A percentile compares a stretch with the other conserved stretches of the same genome.
Evolutionary conservation across 352 stramenopile genomes (phyloP).

Genomic region (Phytophthora rubi): DNA sequence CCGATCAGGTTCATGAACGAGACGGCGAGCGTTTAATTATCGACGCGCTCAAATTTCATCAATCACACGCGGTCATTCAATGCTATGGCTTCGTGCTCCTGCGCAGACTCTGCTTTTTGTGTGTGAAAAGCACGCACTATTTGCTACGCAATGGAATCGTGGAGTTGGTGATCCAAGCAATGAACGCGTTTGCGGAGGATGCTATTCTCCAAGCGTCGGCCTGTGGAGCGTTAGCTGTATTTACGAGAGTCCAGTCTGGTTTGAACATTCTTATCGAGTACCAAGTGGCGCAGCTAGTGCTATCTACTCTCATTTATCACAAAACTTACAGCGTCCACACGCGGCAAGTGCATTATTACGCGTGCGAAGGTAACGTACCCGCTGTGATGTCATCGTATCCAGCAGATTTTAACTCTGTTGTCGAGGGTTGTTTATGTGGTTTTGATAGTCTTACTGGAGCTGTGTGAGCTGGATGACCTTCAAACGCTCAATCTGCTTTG

Average conservation of each 20-base stretch:
- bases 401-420: slow-evolving; percentile 1
- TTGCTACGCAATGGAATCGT: slow-evolving; percentile 63
- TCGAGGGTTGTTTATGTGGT: not conserved
- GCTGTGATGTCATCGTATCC: not conserved
- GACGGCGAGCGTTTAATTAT: slow-evolving; percentile 61
- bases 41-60: slow-evolving; percentile 61
- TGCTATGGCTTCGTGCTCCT: slow-evolving; percentile 83
- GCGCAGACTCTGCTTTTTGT: slow-evolving; percentile 77
- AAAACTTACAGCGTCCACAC: slow-evolving; percentile 87
- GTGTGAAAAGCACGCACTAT: slow-evolving; percentile 59
- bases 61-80: slow-evolving; percentile 75
- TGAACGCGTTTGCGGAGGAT: slow-evolving; percentile 75
- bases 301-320: slow-evolving; percentile 77
- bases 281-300: slow-evolving; percentile 62
- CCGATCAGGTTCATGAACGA: slow-evolving; percentile 57
- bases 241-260: slow-evolving; percentile 62
- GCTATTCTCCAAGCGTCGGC: slow-evolving; percentile 81
- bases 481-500: slow-evolving; percentile 63
- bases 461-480: slow-evolving; percentile 73
- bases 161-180: slow-evolving; percentile 56
- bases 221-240: slow-evolving; percentile 77
- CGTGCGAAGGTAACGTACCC: slow-evolving; percentile 60
- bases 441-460: slow-evolving; percentile 62
- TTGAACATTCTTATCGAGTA: slow-evolving; percentile 60
- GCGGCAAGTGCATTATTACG: slow-evolving; percentile 86